Percentiles rank a stretch among this genome's conserved stretches.
Conservation (phyloP, 1,284 basidiomycete species). For the Sporisorium graminicola region DNA sequence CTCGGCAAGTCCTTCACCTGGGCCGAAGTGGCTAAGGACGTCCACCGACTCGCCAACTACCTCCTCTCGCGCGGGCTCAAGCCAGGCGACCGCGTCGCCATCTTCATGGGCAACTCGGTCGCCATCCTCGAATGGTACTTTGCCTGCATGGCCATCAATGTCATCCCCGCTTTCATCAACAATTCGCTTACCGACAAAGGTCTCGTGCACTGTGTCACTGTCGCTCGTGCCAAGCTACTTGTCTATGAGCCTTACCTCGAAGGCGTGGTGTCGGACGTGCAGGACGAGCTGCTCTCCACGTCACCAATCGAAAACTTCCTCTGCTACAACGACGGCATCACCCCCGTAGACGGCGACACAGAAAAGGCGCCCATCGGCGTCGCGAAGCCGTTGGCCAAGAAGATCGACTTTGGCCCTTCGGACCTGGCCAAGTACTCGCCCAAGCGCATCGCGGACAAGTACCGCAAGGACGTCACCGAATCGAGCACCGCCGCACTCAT, state of each 20-base stretch:
- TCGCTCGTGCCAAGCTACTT: conserved; percentile 60
- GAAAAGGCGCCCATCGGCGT: conserved; percentile 39
- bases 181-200: conserved; percentile 65
- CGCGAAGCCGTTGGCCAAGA: conserved; percentile 35
- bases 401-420: conserved; percentile 47
- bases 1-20: conserved; percentile 59
- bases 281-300: conserved; percentile 41
- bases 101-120: conserved; percentile 64
- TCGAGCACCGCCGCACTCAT: conserved; percentile 56
- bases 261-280: conserved; percentile 51
- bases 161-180: conserved; percentile 70
- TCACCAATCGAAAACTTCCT: conserved; percentile 48
- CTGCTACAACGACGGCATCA: conserved; percentile 64
- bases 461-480: conserved; percentile 49
- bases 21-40: conserved; percentile 53
- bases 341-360: conserved; percentile 43
- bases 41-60: conserved; percentile 58
- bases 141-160: conserved; percentile 62
- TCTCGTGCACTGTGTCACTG: conserved; percentile 66
- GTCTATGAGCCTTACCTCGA: conserved; percentile 67
- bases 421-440: conserved; percentile 48
- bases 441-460: conserved; percentile 47
- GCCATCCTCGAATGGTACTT: conserved; percentile 60
- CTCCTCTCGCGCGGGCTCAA: conserved; percentile 57
- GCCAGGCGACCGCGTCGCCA: conserved; percentile 58